Evolutionary conservation across 2,329 filamentous ascomycete species (phyloP), one percentile per base, ranked within the genome.

Genomic region (Fusarium irregulare): DNA sequence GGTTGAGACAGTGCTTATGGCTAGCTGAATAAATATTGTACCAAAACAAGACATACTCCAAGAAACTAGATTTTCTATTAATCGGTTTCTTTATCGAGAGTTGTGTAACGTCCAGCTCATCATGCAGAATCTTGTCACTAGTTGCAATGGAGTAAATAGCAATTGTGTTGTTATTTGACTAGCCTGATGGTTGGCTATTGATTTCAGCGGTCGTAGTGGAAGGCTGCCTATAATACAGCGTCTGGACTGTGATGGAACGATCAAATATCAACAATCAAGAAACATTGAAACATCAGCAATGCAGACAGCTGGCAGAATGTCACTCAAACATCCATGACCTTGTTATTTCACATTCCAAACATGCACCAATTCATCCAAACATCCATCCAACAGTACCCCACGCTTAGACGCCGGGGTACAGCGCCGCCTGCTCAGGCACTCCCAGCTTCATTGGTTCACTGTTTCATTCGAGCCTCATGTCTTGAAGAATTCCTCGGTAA

Each of bases 71-170:
- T 48, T 21, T 8, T n/a, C 7, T 28, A 7, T 45, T 30, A 14
- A 27, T 57, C 7, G 23, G 18, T 12, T 18, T 45, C 5, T n/a
- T n/a, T 21, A 20, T 42, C n/a, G 40, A 10, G 27, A 30, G 20
- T 32, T 30, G 51, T 46, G 51, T 25, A 46, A 46, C 41, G 44
- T 28, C 64, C 64, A 73, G 61, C 56, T 67, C 68, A 67, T 62
- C 63, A 65, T 64, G 69, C 60, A 70, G 55, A 51, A 59, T 37
- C 37, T 37, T 37, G 34, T 58, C 48, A 63, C 42, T 64, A 42
- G 63, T 60, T 61, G 58, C 27, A 32, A 49, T 51, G 12, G 34
- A 30, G 66, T 72, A 72, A 72, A 72, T 61, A 72, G 65, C 57
- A 72, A 72, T 63, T 48, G 27, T 65, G 16, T 68, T 68, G 42